Percentiles rank a stretch among this genome's conserved stretches.
phyloP scores from a whole-genome alignment of 2,329 filamentous ascomycete species.

The Pseudogymnoascus destructans region DNA sequence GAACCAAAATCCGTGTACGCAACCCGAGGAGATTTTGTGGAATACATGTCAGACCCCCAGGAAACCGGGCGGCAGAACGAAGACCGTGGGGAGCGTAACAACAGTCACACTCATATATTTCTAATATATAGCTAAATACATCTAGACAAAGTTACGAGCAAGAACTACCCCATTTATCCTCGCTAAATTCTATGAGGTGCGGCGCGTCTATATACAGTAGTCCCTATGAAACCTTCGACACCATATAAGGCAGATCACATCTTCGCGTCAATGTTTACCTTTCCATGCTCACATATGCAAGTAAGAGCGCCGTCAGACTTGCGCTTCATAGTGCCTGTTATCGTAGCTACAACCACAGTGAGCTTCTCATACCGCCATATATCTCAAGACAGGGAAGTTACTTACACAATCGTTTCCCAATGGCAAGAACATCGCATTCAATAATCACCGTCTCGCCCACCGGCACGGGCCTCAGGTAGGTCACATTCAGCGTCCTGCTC shows the following conservation, averaged over 20 bases:
- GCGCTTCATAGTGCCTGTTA: conserved; percentile 42
- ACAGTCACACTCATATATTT: background rate
- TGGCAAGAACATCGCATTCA: conserved; percentile 44
- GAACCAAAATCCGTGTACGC: background rate
- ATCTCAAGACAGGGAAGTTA: background rate
- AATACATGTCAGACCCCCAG: too few species aligned
- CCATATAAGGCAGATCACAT: background rate
- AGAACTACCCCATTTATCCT: background rate
- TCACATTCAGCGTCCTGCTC: conserved; percentile 50
- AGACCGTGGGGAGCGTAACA: too few species aligned
- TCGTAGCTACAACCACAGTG: conserved; percentile 19
- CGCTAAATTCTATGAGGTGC: background rate
- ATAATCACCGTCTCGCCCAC: conserved; percentile 42
- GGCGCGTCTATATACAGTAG: background rate
- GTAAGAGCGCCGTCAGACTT: conserved; percentile 40
- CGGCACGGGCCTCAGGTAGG: conserved; percentile 52
- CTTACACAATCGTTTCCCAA: conserved; percentile 41
- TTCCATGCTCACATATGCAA: conserved; percentile 50
- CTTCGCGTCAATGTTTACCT: conserved; percentile 44
- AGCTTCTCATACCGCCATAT: background rate
- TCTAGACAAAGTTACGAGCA: background rate
- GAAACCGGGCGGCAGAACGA: too few species aligned
- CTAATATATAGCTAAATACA: background rate
- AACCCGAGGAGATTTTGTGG: background rate
- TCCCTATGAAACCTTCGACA: background rate